Conservation (phyloP, 179 eudicot genomes). For the Drosera spatulata region DNA sequence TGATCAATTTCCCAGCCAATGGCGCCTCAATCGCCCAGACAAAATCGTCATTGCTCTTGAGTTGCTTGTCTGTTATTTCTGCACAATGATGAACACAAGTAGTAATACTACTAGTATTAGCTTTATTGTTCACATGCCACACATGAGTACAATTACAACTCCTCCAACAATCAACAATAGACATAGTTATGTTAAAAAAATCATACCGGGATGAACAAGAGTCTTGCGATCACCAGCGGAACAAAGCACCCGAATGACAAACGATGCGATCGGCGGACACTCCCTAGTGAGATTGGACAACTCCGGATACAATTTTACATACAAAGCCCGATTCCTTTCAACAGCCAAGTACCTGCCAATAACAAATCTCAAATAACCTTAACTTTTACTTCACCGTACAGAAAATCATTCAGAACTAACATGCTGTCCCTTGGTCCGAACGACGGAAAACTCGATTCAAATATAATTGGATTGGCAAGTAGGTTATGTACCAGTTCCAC, state of each 20-base stretch:
- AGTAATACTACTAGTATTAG: no score
- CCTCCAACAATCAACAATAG: no score
- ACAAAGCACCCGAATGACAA: slow-evolving; percentile 47
- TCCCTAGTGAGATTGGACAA: slow-evolving; percentile 57
- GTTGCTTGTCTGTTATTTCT: slow-evolving; percentile 66
- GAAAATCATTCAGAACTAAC: no score
- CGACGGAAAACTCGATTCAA: no score
- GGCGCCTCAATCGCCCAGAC: slow-evolving; percentile 82
- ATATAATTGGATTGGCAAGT: no score
- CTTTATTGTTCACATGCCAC: no score
- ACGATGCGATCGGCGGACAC: slow-evolving; percentile 82
- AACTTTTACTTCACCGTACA: no score
- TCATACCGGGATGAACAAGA: slow-evolving; percentile 82
- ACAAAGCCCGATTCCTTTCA: slow-evolving; percentile 60
- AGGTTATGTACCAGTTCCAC: slow-evolving; percentile 59
- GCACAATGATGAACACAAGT: slow-evolving; percentile 6
- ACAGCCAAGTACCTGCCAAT: slow-evolving; percentile 67
- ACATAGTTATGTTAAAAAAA: no score
- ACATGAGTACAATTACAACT: no score
- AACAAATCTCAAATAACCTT: neutral
- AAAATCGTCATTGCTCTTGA: slow-evolving; percentile 69
- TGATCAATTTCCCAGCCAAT: slow-evolving; percentile 61
- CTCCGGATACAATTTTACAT: slow-evolving; percentile 69
- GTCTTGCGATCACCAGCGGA: slow-evolving; percentile 35
- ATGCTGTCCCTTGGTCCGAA: no score